A percentile compares a stretch with the other conserved stretches of the same genome.
Evolutionary conservation across 257 asterid species (phyloP).

Genomic region (Rhazya stricta): DNA sequence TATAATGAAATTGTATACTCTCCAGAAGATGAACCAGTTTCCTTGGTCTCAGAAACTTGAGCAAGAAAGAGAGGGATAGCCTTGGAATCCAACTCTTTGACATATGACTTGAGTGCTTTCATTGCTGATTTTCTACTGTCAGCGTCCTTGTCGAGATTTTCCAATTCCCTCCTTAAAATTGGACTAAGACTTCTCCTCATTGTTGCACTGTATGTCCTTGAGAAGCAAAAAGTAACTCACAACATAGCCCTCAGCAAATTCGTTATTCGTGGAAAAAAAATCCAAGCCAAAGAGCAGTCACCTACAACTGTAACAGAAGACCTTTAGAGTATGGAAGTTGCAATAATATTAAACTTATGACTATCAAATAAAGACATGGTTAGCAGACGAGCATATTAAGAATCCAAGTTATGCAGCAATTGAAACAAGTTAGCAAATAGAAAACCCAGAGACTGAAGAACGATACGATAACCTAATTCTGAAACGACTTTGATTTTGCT

Average conservation of each 20-base stretch:
- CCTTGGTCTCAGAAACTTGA: conserved; percentile 80
- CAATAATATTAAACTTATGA: neutral
- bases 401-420: neutral
- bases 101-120: conserved; percentile 79
- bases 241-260: neutral
- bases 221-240: neutral
- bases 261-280: neutral
- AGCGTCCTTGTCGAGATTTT: conserved; percentile 86
- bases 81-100: conserved; percentile 87
- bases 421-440: neutral
- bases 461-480: neutral
- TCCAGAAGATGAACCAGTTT: conserved; percentile 55
- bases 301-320: neutral
- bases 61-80: conserved; percentile 93
- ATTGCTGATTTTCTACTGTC: conserved; percentile 87
- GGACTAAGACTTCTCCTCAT: conserved; percentile 87
- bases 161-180: conserved; percentile 61
- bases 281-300: neutral
- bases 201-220: neutral
- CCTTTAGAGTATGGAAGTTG: neutral
- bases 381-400: neutral
- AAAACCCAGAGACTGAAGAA: neutral
- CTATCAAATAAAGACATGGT: neutral
- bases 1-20: conserved; percentile 84
- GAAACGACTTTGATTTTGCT: neutral